Conservation (phyloP, 805 yeast species). For the Komagataella ulmi region DNA sequence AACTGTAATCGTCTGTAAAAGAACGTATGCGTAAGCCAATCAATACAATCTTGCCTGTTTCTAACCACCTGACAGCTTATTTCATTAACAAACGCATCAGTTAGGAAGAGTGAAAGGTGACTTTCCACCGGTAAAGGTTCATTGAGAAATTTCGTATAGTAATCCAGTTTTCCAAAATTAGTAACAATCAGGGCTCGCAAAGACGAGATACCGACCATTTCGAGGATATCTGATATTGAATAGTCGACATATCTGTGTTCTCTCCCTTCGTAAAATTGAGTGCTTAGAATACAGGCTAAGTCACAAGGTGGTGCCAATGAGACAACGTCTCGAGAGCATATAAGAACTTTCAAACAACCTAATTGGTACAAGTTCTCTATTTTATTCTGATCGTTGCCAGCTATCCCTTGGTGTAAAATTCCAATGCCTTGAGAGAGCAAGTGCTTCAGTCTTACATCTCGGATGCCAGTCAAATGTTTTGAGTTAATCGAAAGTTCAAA, state of each 20-base stretch:
- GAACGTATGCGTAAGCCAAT: constrained; percentile 77
- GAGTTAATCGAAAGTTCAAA: constrained; percentile 19
- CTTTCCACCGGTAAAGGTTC: constrained; percentile 84
- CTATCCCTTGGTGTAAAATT: constrained; percentile 44
- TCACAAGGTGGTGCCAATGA: constrained; percentile 35
- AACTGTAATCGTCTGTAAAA: constrained; percentile 69
- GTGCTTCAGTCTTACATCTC: constrained; percentile 31
- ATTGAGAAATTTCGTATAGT: constrained; percentile 56
- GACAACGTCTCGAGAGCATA: constrained; percentile 50
- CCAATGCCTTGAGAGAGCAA: constrained; percentile 52
- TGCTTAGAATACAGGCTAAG: constrained; percentile 53
- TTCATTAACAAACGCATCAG: constrained; percentile 62
- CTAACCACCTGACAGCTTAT: constrained; percentile 52
- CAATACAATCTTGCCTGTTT: constrained; percentile 74
- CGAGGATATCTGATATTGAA: constrained; percentile 46
- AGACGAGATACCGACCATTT: constrained; percentile 41
- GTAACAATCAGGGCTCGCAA: constrained; percentile 41
- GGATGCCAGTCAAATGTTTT: constrained; percentile 26
- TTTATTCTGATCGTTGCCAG: constrained; percentile 32
- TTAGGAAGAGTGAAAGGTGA: constrained; percentile 38
- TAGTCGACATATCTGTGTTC: constrained; percentile 65
- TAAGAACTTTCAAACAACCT: constrained; percentile 39
- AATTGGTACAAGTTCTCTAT: constrained; percentile 37
- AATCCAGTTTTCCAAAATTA: constrained; percentile 35
- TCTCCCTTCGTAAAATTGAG: constrained; percentile 56